phyloP scores from a whole-genome alignment of 2,329 filamentous ascomycete species.

The Sclerotinia trifoliorum region DNA sequence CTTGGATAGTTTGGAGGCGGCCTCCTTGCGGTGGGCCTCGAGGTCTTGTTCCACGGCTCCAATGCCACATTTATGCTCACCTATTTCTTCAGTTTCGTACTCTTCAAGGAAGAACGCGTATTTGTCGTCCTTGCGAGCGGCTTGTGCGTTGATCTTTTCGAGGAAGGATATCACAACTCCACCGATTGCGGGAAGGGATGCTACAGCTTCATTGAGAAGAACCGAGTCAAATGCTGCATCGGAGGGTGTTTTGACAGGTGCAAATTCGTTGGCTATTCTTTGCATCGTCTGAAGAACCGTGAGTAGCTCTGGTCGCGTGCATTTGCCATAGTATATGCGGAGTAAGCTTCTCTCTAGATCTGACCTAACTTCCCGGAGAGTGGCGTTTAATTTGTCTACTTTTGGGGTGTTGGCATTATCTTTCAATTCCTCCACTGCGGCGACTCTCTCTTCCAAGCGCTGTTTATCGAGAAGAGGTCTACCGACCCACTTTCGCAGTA shows the following conservation, averaged over 20 bases:
- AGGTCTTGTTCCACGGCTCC: conserved; percentile 89
- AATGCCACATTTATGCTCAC: conserved; percentile 85
- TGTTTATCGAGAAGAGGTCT: conserved; percentile 77
- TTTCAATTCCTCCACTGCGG: conserved; percentile 83
- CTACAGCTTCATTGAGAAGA: conserved; percentile 69
- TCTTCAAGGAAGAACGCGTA: conserved; percentile 89
- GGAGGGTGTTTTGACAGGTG: conserved; percentile 59
- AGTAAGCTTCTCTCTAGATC: conserved; percentile 93
- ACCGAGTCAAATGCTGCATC: conserved; percentile 71
- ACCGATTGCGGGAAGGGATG: conserved; percentile 72
- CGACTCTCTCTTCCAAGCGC: conserved; percentile 73
- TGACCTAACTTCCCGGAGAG: conserved; percentile 69
- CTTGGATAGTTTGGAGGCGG: conserved; percentile 70
- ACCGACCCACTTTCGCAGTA: conserved; percentile 93
- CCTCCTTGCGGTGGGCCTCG: conserved; percentile 68
- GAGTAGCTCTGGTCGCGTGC: conserved; percentile 82
- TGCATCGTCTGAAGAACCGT: conserved; percentile 83
- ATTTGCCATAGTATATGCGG: conserved; percentile 96
- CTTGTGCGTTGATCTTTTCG: conserved; percentile 79
- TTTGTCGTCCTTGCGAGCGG: conserved; percentile 85
- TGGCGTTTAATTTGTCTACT: conserved; percentile 70
- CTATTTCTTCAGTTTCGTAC: conserved; percentile 84
- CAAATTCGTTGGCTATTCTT: conserved; percentile 74
- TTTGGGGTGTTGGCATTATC: conserved; percentile 62
- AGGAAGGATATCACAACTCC: conserved; percentile 72